phyloP scores from a whole-genome alignment of 2,329 filamentous ascomycete species.

The Aspergillus fructus region DNA sequence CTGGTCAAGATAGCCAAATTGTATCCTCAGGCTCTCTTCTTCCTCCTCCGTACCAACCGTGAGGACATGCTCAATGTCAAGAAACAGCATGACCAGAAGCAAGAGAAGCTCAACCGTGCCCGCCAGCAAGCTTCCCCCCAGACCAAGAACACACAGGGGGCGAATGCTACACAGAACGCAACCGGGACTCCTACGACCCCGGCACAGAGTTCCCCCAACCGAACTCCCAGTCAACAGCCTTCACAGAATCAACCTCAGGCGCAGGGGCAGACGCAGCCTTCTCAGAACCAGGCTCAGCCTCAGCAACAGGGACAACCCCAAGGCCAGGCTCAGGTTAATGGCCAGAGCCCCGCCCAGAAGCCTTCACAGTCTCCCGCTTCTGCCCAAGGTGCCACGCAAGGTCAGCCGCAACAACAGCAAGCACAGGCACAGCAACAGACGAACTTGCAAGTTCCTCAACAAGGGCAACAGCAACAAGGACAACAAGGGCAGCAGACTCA shows the following conservation, averaged over 20 bases:
- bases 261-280: background rate
- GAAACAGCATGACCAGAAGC: conserved; percentile 72
- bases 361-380: conserved; percentile 10
- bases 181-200: conserved; percentile 38
- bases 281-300: conserved; percentile 11
- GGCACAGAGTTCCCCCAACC: conserved; percentile 27
- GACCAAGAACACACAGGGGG: conserved; percentile 41
- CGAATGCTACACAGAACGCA: conserved; percentile 49
- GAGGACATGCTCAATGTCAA: conserved; percentile 93
- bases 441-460: background rate
- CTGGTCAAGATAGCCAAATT: conserved; percentile 91
- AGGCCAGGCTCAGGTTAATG: conserved; percentile 10
- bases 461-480: conserved; percentile 26
- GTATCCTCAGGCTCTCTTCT: conserved; percentile 94
- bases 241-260: conserved; percentile 22
- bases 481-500: conserved; percentile 27
- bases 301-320: conserved; percentile 17
- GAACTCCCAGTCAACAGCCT: conserved; percentile 24
- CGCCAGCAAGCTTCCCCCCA: conserved; percentile 57
- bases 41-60: conserved; percentile 86
- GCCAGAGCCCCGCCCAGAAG: conserved; percentile 13
- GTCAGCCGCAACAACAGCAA: conserved; percentile 6
- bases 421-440: conserved; percentile 14
- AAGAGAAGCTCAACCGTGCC: conserved; percentile 58
- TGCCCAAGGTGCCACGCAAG: conserved; percentile 15